Evolutionary conservation across 1,139 yeast species (phyloP), one percentile per base, ranked within the genome.

Genomic region (Yamadazyma oceani): DNA sequence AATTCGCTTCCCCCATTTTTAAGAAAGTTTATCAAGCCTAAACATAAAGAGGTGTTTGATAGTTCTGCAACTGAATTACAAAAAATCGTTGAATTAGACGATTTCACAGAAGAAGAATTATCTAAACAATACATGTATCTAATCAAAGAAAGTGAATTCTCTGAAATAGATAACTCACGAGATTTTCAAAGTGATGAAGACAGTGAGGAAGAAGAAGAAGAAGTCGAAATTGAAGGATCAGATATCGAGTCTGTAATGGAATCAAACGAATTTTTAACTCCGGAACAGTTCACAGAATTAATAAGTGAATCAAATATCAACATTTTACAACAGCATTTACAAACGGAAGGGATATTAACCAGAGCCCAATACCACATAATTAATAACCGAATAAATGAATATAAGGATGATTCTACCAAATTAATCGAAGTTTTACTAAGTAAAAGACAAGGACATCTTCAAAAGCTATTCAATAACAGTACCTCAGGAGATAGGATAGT

Each of bases 151-250:
- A 51, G 48, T 1, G 57, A 62, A 7, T 46, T 76, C 16, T 61
- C 75, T 1, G 81, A 76, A 11, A 50, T 58, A 7, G 85, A 80
- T 47, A 53, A 57, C 19, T 77, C 82, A 0, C 63, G 48, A 2
- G 80, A 76, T 45, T 76, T 63, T 39, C 43, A 38, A 10, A 41
- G 35, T 3, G 17, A 29, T 2, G 37, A 35, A 12, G 32, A 22
- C 3, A 13, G 21, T n/a, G 48, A 32, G 13, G 47, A 44, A n/a
- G 50, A 42, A 11, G 26, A 17, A 13, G 47, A 50, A 11, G 30
- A 27, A 27, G 30, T 27, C 21, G 30, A 27, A 9, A 16, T 27
- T 17, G 30, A 27, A 12, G 45, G 32, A n/a, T 36, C 42, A 5
- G 46, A 42, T 27, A 17, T 50, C 4, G 53, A 46, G 25, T 37